phyloP scores from a whole-genome alignment of 352 stramenopile genomes.

The Phytophthora tentaculata region DNA sequence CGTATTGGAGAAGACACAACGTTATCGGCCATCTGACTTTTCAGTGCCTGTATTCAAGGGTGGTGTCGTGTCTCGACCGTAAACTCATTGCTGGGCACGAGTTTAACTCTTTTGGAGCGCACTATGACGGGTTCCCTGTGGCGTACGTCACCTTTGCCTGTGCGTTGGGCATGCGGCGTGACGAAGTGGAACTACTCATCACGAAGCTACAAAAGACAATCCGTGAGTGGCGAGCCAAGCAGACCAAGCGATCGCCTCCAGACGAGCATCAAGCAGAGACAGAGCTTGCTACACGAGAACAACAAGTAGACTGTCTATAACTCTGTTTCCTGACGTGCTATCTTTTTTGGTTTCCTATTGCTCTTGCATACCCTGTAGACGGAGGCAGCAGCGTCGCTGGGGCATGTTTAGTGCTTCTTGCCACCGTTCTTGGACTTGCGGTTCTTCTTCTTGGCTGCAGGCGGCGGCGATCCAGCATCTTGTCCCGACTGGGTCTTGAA shows the following conservation, averaged over 20 bases:
- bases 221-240: conserved; percentile 77
- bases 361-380: not conserved
- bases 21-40: conserved; percentile 7
- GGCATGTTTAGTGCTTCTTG: conserved; percentile 73
- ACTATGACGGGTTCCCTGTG: conserved; percentile 83
- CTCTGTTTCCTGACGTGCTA: conserved; percentile 36
- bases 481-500: conserved; percentile 54
- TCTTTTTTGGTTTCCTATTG: conserved; percentile 26
- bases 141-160: conserved; percentile 98
- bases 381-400: conserved; percentile 2
- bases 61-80: conserved; percentile 85
- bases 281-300: conserved; percentile 2
- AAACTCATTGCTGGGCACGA: conserved; percentile 91
- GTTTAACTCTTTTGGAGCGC: conserved; percentile 95
- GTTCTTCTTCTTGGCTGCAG: conserved; percentile 66
- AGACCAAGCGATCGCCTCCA: conserved; percentile 19
- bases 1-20: not conserved
- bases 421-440: conserved; percentile 62
- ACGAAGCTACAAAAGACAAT: conserved; percentile 93
- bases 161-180: conserved; percentile 92
- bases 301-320: conserved; percentile 37
- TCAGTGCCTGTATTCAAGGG: conserved; percentile 39
- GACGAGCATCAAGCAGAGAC: conserved; percentile 4
- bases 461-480: conserved; percentile 35
- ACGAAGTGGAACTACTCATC: conserved; percentile 94